phyloP scores from a whole-genome alignment of 345 rosid species.

The Aquilaria malaccensis region DNA sequence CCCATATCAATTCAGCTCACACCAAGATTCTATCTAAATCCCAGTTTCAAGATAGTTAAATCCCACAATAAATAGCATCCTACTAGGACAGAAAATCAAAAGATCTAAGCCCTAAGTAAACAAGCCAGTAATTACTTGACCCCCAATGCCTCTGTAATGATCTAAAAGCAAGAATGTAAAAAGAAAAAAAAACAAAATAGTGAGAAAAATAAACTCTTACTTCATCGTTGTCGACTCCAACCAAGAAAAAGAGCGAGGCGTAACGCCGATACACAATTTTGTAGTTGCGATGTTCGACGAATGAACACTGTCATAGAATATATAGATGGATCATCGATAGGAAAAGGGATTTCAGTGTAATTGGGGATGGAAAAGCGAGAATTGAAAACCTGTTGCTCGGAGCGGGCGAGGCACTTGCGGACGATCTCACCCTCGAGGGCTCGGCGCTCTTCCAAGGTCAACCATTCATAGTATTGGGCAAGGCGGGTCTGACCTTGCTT shows the following conservation, averaged over 20 bases:
- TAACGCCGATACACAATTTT: slow-evolving; percentile 93
- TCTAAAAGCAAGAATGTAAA: too few relatives aligned
- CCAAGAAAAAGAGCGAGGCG: slow-evolving; percentile 91
- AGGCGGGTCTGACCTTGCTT: slow-evolving; percentile 98
- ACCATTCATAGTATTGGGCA: slow-evolving; percentile 98
- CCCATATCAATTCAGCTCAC: too few relatives aligned
- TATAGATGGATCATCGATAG: neutral
- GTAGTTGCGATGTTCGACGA: slow-evolving; percentile 97
- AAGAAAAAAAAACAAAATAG: neutral
- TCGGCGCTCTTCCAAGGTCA: slow-evolving; percentile 93
- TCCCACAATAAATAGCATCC: too few relatives aligned
- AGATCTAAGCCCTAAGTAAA: neutral
- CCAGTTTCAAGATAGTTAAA: too few relatives aligned
- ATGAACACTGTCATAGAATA: slow-evolving; percentile 62
- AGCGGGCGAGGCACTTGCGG: slow-evolving; percentile 98
- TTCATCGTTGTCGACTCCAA: slow-evolving; percentile 94
- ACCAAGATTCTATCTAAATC: too few relatives aligned
- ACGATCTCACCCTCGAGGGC: slow-evolving; percentile 99
- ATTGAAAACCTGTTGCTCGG: slow-evolving; percentile 69
- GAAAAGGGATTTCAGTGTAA: neutral
- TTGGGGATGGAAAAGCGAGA: neutral
- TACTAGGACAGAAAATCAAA: too few relatives aligned
- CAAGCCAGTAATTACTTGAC: slow-evolving; percentile 3
- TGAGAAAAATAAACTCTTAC: slow-evolving; percentile 30
- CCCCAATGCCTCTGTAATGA: too few relatives aligned